phyloP scores from a whole-genome alignment of 208 protist genomes.

The Leishmania braziliensis region DNA sequence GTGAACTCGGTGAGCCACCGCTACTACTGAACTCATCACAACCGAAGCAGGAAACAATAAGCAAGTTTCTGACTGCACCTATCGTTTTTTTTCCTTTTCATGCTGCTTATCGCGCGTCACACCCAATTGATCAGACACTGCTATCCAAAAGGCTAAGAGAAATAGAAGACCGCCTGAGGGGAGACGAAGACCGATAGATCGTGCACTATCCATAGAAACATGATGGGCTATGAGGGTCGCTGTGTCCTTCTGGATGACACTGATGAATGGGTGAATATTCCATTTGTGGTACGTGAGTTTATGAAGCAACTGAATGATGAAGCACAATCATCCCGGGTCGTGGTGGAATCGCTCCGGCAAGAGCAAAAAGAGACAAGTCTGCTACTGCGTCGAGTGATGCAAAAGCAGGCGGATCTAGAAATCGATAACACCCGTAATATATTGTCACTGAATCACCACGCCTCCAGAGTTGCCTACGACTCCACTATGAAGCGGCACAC shows the following conservation, averaged over 20 bases:
- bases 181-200: not conserved
- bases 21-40: not conserved
- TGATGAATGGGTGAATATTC: slow-evolving; percentile 85
- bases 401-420: slow-evolving; percentile 64
- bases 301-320: slow-evolving; percentile 66
- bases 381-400: slow-evolving; percentile 44
- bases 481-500: slow-evolving; percentile 18
- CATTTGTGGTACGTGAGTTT: slow-evolving; percentile 55
- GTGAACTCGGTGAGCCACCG: not conserved
- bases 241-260: slow-evolving; percentile 46
- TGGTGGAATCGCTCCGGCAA: slow-evolving; percentile 35
- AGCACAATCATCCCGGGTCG: slow-evolving; percentile 25
- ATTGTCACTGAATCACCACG: slow-evolving; percentile 21
- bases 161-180: not conserved
- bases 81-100: not conserved
- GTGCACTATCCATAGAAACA: slow-evolving; percentile 13
- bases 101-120: not conserved
- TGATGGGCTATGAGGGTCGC: slow-evolving; percentile 33
- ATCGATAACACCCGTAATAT: slow-evolving; percentile 47
- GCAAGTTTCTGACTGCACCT: not conserved
- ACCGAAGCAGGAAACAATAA: not conserved
- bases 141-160: not conserved
- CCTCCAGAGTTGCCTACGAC: not conserved
- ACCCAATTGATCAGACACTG: not conserved
- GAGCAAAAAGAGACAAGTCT: slow-evolving; percentile 56